Percentiles rank a stretch among this genome's conserved stretches.
These are phyloP conservation scores for Coemansia sp. DNA, from an alignment of 192 early-diverging fungal species.

Conservation along the genomic window DNA sequence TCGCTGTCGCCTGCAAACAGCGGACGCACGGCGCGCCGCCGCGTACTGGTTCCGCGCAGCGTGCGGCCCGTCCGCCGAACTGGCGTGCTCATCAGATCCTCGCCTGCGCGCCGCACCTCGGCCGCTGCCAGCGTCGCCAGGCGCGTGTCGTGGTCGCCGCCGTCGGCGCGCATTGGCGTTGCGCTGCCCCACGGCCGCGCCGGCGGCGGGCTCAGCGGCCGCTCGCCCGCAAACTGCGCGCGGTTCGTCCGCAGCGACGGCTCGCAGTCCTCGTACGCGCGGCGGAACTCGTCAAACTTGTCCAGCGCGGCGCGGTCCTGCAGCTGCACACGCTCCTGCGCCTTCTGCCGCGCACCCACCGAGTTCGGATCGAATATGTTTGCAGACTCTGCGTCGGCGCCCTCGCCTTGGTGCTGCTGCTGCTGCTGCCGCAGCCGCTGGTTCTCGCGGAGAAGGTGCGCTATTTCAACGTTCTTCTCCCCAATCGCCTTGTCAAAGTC, in stretches of 20 bases:
- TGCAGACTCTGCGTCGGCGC: neutral
- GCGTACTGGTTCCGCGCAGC: constrained; percentile 32
- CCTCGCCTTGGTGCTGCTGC: neutral
- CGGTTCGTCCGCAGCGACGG: constrained; percentile 39
- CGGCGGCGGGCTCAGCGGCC: constrained; percentile 46
- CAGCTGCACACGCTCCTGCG: constrained; percentile 10
- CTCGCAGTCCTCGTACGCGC: constrained; percentile 46
- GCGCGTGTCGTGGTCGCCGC: constrained; percentile 29
- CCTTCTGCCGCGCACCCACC: constrained; percentile 14
- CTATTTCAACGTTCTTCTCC: constrained; percentile 16
- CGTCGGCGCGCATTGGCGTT: constrained; percentile 29
- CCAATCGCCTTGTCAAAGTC: constrained; percentile 17
- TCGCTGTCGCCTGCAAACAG: constrained; percentile 36
- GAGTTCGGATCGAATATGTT: constrained; percentile 33
- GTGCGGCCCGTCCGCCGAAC: constrained; percentile 24
- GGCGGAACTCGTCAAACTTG: constrained; percentile 47
- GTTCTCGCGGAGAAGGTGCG: constrained; percentile 19
- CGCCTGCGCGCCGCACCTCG: constrained; percentile 40
- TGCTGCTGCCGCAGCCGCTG: constrained; percentile 17
- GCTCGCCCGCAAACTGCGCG: constrained; percentile 43
- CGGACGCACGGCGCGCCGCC: constrained; percentile 28
- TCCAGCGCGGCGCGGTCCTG: constrained; percentile 34
- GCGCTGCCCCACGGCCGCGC: constrained; percentile 24
- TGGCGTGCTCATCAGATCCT: constrained; percentile 50
- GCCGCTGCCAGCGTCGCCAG: constrained; percentile 21